phyloP scores from a whole-genome alignment of 495 filamentous ascomycete genomes.

The Trichoderma reesei region DNA sequence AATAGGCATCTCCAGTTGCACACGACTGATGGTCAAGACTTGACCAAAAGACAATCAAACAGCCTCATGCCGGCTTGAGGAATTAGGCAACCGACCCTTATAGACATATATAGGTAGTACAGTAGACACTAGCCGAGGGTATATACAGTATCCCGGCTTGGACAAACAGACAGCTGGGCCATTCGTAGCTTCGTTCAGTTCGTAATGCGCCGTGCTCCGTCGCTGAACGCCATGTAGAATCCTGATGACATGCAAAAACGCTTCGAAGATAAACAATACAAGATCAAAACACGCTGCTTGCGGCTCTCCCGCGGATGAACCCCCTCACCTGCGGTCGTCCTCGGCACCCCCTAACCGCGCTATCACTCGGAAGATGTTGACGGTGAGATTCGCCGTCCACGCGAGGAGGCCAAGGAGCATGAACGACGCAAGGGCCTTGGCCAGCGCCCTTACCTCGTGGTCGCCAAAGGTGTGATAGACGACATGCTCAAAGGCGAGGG shows the following conservation, averaged over 20 bases:
- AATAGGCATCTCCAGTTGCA: too few relatives aligned
- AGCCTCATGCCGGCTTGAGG: too few relatives aligned
- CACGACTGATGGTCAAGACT: too few relatives aligned
- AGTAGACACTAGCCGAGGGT: neutral
- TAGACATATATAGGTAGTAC: neutral
- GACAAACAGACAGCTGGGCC: neutral
- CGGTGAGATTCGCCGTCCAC: conserved; percentile 82
- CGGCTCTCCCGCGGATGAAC: neutral
- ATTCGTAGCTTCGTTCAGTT: too few relatives aligned
- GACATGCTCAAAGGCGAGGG: conserved; percentile 77
- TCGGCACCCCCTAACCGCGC: conserved; percentile 56
- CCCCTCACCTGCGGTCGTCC: conserved; percentile 17
- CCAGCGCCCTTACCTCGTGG: conserved; percentile 50
- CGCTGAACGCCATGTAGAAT: too few relatives aligned
- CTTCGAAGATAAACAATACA: too few relatives aligned
- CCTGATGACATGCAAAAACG: too few relatives aligned
- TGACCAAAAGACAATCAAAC: too few relatives aligned
- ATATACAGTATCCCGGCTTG: neutral
- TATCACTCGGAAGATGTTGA: conserved; percentile 80
- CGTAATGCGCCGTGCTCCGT: too few relatives aligned
- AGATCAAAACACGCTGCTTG: neutral
- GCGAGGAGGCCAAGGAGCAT: conserved; percentile 74
- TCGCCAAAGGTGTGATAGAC: conserved; percentile 49
- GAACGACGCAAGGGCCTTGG: conserved; percentile 70
- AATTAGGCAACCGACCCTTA: too few relatives aligned